Evolutionary conservation across 116 monocot genomes (phyloP).

Genomic region (Phalaenopsis hybrid): DNA sequence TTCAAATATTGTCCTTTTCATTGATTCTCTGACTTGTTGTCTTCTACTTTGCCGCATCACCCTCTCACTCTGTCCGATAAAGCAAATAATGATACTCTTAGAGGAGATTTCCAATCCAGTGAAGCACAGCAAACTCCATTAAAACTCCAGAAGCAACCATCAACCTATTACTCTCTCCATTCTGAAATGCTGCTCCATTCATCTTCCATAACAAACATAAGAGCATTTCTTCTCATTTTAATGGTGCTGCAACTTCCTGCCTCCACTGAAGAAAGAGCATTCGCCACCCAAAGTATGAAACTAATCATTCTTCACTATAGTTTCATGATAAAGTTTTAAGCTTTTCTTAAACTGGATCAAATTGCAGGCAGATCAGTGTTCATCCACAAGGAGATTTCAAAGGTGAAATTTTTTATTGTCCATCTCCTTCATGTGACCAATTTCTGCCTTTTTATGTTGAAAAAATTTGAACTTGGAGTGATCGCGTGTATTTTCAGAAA

Average conservation of each 20-base stretch:
- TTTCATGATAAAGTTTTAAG: not conserved
- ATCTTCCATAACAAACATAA: not conserved
- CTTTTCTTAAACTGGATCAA: not conserved
- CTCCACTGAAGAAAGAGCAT: not conserved
- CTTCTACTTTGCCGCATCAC: not conserved
- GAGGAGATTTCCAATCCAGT: not conserved
- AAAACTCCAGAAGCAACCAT: not conserved
- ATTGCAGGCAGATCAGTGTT: not conserved
- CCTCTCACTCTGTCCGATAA: not conserved
- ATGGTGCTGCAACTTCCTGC: not conserved
- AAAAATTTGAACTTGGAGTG: not conserved
- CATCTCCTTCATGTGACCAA: not conserved
- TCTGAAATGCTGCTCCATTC: constrained; percentile 3
- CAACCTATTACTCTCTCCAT: constrained; percentile 1
- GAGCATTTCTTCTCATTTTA: constrained; percentile 8
- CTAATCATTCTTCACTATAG: not conserved
- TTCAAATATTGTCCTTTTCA: not conserved
- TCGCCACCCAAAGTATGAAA: not conserved
- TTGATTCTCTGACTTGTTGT: not conserved
- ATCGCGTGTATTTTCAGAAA: not conserved
- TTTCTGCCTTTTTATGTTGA: not conserved
- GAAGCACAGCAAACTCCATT: not conserved
- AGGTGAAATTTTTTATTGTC: not conserved
- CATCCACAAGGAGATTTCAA: not conserved
- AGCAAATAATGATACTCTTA: not conserved